Evolutionary conservation across 768 basidiomycete species (phyloP), one percentile per base, ranked within the genome.

Genomic region (Xanthoconium stramineum): DNA sequence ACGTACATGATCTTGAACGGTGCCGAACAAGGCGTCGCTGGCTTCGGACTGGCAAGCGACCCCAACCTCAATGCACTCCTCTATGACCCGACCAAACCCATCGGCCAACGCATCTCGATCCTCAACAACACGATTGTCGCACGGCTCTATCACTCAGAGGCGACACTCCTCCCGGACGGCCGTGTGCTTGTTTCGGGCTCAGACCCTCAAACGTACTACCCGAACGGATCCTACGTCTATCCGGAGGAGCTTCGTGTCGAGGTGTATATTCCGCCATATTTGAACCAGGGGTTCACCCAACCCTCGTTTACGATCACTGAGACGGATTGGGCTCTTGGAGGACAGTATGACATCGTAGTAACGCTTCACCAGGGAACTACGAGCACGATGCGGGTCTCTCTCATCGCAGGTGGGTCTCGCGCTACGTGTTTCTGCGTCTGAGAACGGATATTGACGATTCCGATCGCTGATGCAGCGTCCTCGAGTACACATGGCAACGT

Each of bases 221-320:
- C 75, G 28, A 67, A 75, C 32, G 68, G 68, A n/a, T 53, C 73
- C 11, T 51, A 59, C 52, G 76, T 74, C 36, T 88, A 83, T 63
- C 83, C 85, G 0, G 85, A 94, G 60, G 91, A 95, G 66, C 86
- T 91, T 72, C 81, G 92, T 13, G 80, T 80, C 60, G 79, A 88
- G 68, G 84, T 87, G 29, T 97, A 96, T 74, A 81, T 89, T 63
- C 96, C 96, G 7, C 91, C 89, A 15, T 98, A 96, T 71, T 80
- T 92, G 57, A 83, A 73, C 58, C 72, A 80, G 59, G 88, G 88
- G 11, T 72, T 78, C 58, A 68, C 60, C 6, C 88, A 86, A 55
- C 94, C 89, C 0, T 74, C 70, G 42, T 88, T 84, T 67, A 83
- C 76, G 20, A 76, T 89, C 43, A 60, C 76, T 0, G 67, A 75